phyloP scores from a whole-genome alignment of 192 early-diverging fungal genomes.

The Gigaspora rosea region DNA sequence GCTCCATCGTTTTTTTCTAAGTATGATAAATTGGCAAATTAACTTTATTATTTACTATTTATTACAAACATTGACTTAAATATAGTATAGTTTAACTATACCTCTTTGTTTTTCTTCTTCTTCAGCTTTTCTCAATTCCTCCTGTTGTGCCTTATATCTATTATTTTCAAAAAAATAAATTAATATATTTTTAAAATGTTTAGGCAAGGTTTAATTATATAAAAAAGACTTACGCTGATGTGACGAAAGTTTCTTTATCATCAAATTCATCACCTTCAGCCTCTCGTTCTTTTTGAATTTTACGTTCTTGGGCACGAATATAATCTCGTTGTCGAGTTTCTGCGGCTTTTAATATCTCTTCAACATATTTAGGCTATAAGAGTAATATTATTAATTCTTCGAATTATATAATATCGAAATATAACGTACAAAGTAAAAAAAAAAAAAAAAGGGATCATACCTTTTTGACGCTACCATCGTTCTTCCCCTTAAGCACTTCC shows the following conservation, averaged over 20 bases:
- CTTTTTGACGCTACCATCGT: constrained; percentile 46
- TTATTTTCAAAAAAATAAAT: not conserved
- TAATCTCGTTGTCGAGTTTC: constrained; percentile 68
- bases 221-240: constrained; percentile 52
- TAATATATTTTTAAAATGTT: not conserved
- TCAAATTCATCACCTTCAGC: constrained; percentile 66
- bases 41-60: not conserved
- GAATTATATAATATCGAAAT: not conserved
- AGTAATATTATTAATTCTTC: not conserved
- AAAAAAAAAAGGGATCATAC: constrained; percentile 28
- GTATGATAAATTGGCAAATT: not conserved
- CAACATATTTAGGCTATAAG: constrained; percentile 63
- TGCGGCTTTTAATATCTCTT: constrained; percentile 57
- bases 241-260: constrained; percentile 75
- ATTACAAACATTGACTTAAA: not conserved
- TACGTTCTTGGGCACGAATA: constrained; percentile 63
- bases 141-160: constrained; percentile 54
- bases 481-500: constrained; percentile 21
- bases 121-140: constrained; percentile 61
- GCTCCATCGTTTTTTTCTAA: constrained; percentile 32
- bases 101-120: constrained; percentile 59
- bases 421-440: not conserved
- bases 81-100: not conserved
- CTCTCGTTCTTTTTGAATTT: constrained; percentile 66
- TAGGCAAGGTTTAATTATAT: not conserved